A percentile compares a stretch with the other conserved stretches of the same genome.
phyloP scores from a whole-genome alignment of 768 basidiomycete genomes.

The Amanita phalloides region DNA sequence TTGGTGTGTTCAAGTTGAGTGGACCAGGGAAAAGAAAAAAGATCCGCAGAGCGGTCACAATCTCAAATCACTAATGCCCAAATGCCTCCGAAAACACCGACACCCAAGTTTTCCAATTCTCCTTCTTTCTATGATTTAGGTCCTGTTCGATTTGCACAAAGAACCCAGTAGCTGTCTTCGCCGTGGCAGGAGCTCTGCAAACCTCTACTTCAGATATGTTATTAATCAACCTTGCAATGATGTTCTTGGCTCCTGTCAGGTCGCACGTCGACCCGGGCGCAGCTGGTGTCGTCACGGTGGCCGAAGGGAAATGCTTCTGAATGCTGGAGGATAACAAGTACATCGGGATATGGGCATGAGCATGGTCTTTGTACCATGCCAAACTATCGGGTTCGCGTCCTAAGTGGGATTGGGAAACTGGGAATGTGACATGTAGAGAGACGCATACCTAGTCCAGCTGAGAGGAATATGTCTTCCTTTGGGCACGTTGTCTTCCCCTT shows the following conservation, averaged over 20 bases:
- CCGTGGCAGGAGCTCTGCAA: constrained; percentile 17
- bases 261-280: constrained; percentile 24
- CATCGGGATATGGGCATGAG: background rate
- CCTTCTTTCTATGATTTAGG: background rate
- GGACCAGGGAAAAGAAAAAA: too few species aligned
- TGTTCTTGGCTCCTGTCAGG: constrained; percentile 32
- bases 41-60: too few species aligned
- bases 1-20: too few species aligned
- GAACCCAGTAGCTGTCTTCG: constrained; percentile 11
- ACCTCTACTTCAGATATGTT: constrained; percentile 18
- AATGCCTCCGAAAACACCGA: background rate
- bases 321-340: constrained; percentile 26
- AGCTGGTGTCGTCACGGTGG: constrained; percentile 18
- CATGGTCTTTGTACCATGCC: constrained; percentile 26
- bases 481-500: constrained; percentile 28
- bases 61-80: background rate
- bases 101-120: background rate
- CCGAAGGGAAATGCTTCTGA: constrained; percentile 22
- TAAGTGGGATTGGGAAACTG: background rate
- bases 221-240: constrained; percentile 35
- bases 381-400: constrained; percentile 14
- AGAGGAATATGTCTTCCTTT: constrained; percentile 31
- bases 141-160: constrained; percentile 1
- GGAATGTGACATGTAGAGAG: background rate
- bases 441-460: constrained; percentile 31